phyloP scores from a whole-genome alignment of 345 rosid species.

The Heritiera littoralis region DNA sequence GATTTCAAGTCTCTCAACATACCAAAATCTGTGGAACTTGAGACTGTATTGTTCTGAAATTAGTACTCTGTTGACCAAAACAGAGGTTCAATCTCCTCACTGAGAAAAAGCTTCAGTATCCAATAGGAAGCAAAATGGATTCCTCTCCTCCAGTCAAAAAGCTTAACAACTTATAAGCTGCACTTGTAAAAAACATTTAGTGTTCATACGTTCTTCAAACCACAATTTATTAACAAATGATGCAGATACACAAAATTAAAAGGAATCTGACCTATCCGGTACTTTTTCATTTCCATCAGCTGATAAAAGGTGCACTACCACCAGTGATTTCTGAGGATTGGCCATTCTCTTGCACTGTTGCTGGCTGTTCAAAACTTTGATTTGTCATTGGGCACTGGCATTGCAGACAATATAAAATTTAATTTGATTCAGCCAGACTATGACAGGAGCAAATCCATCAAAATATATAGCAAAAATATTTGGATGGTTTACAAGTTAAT shows the following conservation, averaged over 20 bases:
- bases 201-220: not conserved
- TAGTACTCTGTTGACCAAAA: conserved; percentile 19
- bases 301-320: conserved; percentile 25
- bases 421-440: not conserved
- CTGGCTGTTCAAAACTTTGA: conserved; percentile 31
- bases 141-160: conserved; percentile 9
- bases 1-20: conserved; percentile 25
- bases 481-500: not conserved
- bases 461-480: not conserved
- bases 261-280: conserved; percentile 13
- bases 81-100: not conserved
- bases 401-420: conserved; percentile 7
- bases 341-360: conserved; percentile 28
- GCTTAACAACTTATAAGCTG: conserved; percentile 33
- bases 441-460: not conserved
- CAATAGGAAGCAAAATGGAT: conserved; percentile 7
- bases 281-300: conserved; percentile 26
- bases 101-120: not conserved
- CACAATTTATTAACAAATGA: conserved; percentile 1
- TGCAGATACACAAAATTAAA: not conserved
- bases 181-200: not conserved
- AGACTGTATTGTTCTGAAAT: conserved; percentile 12
- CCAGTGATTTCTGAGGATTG: conserved; percentile 31
- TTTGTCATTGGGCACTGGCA: conserved; percentile 35
- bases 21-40: conserved; percentile 30